Conservation (phyloP, 352 stramenopile genomes). For the Phytophthora sansomeana region DNA sequence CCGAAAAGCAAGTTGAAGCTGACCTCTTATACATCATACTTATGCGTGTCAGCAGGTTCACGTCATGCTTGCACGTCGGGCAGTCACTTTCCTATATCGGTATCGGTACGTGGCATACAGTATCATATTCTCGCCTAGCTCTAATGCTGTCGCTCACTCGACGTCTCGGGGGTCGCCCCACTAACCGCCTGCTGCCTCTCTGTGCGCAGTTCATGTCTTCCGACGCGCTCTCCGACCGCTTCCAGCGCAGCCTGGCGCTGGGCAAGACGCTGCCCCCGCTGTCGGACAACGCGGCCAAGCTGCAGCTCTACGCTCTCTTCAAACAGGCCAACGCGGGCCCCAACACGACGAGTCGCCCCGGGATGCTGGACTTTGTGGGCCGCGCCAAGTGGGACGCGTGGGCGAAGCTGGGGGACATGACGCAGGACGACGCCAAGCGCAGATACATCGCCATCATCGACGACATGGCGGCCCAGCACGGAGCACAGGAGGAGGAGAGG, state of each 20-base stretch:
- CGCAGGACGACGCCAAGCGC: constrained; percentile 68
- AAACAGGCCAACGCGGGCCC: constrained; percentile 76
- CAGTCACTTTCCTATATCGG: constrained; percentile 4
- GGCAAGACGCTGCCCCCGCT: constrained; percentile 78
- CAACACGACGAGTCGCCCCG: constrained; percentile 69
- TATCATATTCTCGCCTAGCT: not conserved
- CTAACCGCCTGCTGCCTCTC: not conserved
- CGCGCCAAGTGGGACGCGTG: constrained; percentile 87
- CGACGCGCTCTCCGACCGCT: constrained; percentile 47
- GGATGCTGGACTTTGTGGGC: constrained; percentile 88
- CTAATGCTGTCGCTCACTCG: constrained; percentile 14
- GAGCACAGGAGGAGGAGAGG: constrained; percentile 26
- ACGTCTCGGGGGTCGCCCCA: not conserved
- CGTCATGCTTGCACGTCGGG: constrained; percentile 15
- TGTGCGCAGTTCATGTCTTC: constrained; percentile 26
- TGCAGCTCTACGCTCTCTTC: constrained; percentile 89
- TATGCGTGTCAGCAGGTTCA: constrained; percentile 24
- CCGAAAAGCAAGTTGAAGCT: constrained; percentile 7
- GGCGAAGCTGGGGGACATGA: constrained; percentile 71
- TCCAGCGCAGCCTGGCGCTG: constrained; percentile 67
- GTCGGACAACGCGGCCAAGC: constrained; percentile 77
- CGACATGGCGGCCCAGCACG: constrained; percentile 57
- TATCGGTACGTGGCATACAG: not conserved
- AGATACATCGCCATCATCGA: constrained; percentile 85
- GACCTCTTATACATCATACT: constrained; percentile 3